phyloP scores from a whole-genome alignment of 805 yeast genomes.

The Yamadazyma tumulicola region DNA sequence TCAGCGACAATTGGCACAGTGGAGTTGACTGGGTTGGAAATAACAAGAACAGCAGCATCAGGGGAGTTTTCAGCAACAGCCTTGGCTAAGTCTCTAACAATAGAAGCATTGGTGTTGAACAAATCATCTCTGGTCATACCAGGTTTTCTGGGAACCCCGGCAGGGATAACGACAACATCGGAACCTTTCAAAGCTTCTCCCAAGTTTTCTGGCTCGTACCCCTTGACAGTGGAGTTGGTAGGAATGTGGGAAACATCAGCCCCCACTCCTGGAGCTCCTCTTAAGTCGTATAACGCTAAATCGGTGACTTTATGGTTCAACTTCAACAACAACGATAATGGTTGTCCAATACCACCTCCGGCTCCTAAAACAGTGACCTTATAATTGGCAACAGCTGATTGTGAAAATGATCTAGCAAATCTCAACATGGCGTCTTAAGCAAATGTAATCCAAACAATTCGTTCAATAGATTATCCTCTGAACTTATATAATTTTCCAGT shows the following conservation, averaged over 20 bases:
- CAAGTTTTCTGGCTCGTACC: slow-evolving; percentile 80
- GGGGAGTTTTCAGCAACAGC: slow-evolving; percentile 81
- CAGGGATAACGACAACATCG: slow-evolving; percentile 89
- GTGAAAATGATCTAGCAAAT: slow-evolving; percentile 64
- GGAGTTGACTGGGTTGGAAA: slow-evolving; percentile 95
- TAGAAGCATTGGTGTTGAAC: slow-evolving; percentile 93
- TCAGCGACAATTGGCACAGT: slow-evolving; percentile 96
- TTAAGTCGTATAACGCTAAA: slow-evolving; percentile 81
- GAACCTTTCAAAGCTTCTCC: slow-evolving; percentile 70
- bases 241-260: slow-evolving; percentile 94
- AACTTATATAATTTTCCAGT: no score
- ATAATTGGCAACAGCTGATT: slow-evolving; percentile 63
- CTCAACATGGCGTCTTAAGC: no score
- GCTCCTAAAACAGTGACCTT: slow-evolving; percentile 78
- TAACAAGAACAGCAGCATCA: slow-evolving; percentile 75
- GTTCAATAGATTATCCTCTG: no score
- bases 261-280: slow-evolving; percentile 95
- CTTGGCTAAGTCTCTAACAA: slow-evolving; percentile 88
- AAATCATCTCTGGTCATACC: slow-evolving; percentile 98
- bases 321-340: slow-evolving; percentile 60
- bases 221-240: slow-evolving; percentile 84
- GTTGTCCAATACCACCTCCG: slow-evolving; percentile 90
- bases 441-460: no score
- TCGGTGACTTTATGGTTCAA: slow-evolving; percentile 84
- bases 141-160: slow-evolving; percentile 98